Evolutionary conservation across 2,329 filamentous ascomycete genomes (phyloP), one percentile per base, ranked within the genome.

Genomic region (Aschersonia sp.): DNA sequence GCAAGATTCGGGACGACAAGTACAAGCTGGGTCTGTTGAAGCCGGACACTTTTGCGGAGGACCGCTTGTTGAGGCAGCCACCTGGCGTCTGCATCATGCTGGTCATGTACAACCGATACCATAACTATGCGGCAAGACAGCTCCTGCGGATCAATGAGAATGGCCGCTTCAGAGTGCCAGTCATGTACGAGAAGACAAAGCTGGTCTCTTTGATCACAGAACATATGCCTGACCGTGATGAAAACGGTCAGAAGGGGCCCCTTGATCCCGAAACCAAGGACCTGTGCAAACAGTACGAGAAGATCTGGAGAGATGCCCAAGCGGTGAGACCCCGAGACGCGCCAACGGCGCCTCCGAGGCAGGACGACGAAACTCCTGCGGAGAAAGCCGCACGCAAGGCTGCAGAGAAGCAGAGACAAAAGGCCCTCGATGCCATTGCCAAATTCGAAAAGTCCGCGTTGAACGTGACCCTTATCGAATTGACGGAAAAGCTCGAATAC

Each of bases 61-160:
- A 80, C 56, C 70, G 82, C 45, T 63, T 85, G 0, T 61, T 79
- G 9, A 75, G 76, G 2, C 77, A 84, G 53, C 83, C 82, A 0
- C 78, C 83, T 0, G 80, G 81, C 4, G 80, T 82, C n/a, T 71
- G 76, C 42, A 78, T 82, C 1, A 59, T 85, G n/a, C 61, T 85
- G 3, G 75, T 86, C 56, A 82, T 84, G 79, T 80, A 85, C 61
- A 81, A 80, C 55, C 71, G 78, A 4, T 91, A 89, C 62, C 88
- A 94, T 65, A 94, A 94, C 62, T 76, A 89, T 52, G 78, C 85
- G 0, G 85, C 84, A 2, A 75, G 79, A 48, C 80, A 89, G 50
- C 68, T 94, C 7, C 81, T 43, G 0, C 60, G 47, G 20, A 69
- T 72, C 51, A 73, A 73, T 43, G 65, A 73, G 53, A 62, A 61